Evolutionary conservation across 2,329 filamentous ascomycete genomes (phyloP).

Genomic region (Exophiala xenobiotica): DNA sequence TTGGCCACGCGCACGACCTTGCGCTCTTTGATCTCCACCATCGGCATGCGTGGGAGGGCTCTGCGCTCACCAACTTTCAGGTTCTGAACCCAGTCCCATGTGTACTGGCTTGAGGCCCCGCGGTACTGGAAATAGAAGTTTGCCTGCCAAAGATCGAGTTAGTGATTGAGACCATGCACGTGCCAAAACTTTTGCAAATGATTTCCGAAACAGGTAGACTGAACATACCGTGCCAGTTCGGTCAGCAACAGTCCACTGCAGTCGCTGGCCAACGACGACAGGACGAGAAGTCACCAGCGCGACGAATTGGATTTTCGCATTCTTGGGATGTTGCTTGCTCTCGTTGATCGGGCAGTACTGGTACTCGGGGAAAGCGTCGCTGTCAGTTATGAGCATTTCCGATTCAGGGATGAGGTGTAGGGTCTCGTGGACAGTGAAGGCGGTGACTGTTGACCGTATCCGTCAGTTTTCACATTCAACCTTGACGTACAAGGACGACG

Average conservation of each 20-base stretch:
- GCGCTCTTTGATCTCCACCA: constrained; percentile 25
- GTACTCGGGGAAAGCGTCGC: constrained; percentile 22
- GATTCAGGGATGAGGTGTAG: constrained; percentile 26
- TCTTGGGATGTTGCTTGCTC: constrained; percentile 11
- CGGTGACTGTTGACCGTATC: constrained; percentile 19
- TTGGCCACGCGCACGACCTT: constrained; percentile 20
- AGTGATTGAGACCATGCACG: no score
- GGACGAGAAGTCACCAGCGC: constrained; percentile 25
- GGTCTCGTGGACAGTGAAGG: constrained; percentile 24
- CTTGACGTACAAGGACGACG: no score
- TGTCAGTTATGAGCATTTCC: constrained; percentile 23
- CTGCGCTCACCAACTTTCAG: constrained; percentile 27
- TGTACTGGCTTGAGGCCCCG: constrained; percentile 22
- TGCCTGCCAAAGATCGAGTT: constrained; percentile 20
- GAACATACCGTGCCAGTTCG: constrained; percentile 26
- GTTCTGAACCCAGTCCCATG: constrained; percentile 28
- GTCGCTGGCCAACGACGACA: constrained; percentile 17
- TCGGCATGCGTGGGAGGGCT: constrained; percentile 28
- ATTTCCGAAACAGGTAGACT: neutral
- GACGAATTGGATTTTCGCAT: constrained; percentile 29
- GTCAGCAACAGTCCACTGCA: constrained; percentile 28
- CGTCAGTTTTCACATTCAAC: neutral
- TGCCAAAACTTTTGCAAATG: no score
- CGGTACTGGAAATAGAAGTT: constrained; percentile 32
- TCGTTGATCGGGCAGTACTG: constrained; percentile 27